Evolutionary conservation across 257 asterid genomes (phyloP).

Genomic region (Solanum neorickii): DNA sequence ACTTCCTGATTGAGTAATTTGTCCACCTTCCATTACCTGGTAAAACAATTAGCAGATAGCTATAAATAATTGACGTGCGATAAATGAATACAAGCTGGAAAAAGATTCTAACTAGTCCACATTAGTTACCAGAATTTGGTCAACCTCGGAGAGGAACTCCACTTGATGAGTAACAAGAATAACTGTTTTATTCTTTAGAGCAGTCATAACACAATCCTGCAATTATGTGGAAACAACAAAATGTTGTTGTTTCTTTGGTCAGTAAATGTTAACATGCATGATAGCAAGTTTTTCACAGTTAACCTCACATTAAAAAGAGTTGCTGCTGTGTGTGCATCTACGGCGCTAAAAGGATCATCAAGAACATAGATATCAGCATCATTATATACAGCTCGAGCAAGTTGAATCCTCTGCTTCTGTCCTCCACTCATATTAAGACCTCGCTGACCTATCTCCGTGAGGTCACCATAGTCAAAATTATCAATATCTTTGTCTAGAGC

Average conservation of each 20-base stretch:
- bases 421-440: slow-evolving; percentile 85
- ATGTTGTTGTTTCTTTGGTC: background rate
- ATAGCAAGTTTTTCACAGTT: background rate
- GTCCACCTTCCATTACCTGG: slow-evolving; percentile 60
- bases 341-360: slow-evolving; percentile 89
- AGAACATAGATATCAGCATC: slow-evolving; percentile 67
- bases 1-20: slow-evolving; percentile 50
- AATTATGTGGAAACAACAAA: background rate
- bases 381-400: slow-evolving; percentile 70
- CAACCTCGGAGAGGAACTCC: slow-evolving; percentile 55
- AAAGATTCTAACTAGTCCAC: background rate
- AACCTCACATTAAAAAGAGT: slow-evolving; percentile 50
- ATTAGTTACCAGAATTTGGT: slow-evolving; percentile 49
- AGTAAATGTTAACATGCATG: background rate
- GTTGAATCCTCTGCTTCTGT: slow-evolving; percentile 77
- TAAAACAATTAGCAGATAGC: background rate
- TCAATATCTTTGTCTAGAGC: slow-evolving; percentile 65
- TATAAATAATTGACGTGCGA: background rate
- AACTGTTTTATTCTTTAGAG: slow-evolving; percentile 54
- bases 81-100: background rate
- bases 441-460: slow-evolving; percentile 78
- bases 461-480: slow-evolving; percentile 56
- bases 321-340: slow-evolving; percentile 80
- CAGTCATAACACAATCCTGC: slow-evolving; percentile 68
- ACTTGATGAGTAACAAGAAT: slow-evolving; percentile 83